A percentile compares a stretch with the other conserved stretches of the same genome.
phyloP scores from a whole-genome alignment of 192 early-diverging fungal genomes.

The Mortierella alpina region DNA sequence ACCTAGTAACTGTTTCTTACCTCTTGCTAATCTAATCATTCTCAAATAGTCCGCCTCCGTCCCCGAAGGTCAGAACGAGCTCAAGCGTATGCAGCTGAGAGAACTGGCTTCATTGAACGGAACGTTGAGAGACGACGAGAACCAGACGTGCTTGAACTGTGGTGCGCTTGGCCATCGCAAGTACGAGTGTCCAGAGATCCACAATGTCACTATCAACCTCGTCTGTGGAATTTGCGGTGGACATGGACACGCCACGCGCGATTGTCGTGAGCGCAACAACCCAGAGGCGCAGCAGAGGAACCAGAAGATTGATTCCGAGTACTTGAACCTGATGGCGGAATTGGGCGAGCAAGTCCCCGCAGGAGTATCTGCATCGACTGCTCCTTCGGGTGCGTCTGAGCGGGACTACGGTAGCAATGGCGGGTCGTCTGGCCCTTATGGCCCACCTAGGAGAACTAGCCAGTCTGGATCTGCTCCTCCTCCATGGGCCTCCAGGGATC shows the following conservation, averaged over 20 bases:
- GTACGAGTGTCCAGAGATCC: constrained; percentile 91
- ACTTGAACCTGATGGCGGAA: constrained; percentile 94
- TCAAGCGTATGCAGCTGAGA: constrained; percentile 94
- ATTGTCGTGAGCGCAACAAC: constrained; percentile 90
- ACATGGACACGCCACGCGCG: constrained; percentile 92
- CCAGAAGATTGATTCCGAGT: constrained; percentile 90
- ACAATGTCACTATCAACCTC: constrained; percentile 87
- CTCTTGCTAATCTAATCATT: neutral
- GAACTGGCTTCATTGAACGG: constrained; percentile 96
- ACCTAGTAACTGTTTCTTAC: neutral
- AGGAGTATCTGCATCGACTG: constrained; percentile 10
- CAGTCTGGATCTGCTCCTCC: constrained; percentile 40
- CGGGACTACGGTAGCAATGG: constrained; percentile 4
- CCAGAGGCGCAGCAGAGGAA: constrained; percentile 85
- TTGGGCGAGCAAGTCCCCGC: constrained; percentile 68
- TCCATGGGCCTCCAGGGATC: constrained; percentile 43
- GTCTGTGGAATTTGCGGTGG: constrained; percentile 91
- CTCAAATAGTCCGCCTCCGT: constrained; percentile 76
- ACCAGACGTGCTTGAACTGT: constrained; percentile 94
- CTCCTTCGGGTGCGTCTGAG: neutral
- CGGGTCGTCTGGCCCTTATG: constrained; percentile 34
- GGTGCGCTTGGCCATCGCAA: constrained; percentile 89
- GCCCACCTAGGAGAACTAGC: constrained; percentile 24
- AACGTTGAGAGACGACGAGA: constrained; percentile 95
- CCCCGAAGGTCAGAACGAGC: constrained; percentile 95